Evolutionary conservation across 331 rosid genomes (phyloP).

Genomic region (Dryas integrifolia): DNA sequence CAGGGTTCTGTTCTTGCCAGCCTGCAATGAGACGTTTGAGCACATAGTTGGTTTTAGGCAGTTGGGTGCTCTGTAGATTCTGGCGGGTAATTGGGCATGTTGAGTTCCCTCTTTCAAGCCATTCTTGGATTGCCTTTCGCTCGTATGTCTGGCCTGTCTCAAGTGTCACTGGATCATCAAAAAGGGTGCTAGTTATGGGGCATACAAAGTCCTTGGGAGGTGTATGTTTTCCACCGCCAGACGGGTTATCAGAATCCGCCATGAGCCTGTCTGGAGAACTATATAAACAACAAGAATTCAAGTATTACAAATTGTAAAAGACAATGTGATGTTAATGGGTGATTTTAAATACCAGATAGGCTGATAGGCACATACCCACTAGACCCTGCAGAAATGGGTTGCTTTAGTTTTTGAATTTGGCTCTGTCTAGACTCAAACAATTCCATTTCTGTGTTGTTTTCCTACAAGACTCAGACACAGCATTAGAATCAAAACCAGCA

Average conservation of each 20-base stretch:
- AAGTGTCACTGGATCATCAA: slow-evolving; percentile 92
- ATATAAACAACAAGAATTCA: slow-evolving; percentile 35
- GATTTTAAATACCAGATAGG: neutral
- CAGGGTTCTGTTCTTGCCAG: slow-evolving; percentile 71
- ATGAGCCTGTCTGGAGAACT: slow-evolving; percentile 45
- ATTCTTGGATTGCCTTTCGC: slow-evolving; percentile 81
- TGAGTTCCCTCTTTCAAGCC: slow-evolving; percentile 77
- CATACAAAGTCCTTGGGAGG: slow-evolving; percentile 90
- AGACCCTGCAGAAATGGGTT: slow-evolving; percentile 41
- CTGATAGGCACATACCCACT: slow-evolving; percentile 40
- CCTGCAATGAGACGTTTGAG: slow-evolving; percentile 81
- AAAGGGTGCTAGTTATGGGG: slow-evolving; percentile 78
- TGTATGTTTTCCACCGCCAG: slow-evolving; percentile 40
- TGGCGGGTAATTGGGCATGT: slow-evolving; percentile 92
- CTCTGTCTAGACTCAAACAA: slow-evolving; percentile 42
- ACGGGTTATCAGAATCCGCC: slow-evolving; percentile 43
- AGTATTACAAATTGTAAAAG: slow-evolving; percentile 25
- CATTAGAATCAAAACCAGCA: slow-evolving; percentile 24
- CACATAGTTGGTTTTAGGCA: slow-evolving; percentile 91
- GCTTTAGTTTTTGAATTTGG: slow-evolving; percentile 43
- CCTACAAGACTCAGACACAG: slow-evolving; percentile 45
- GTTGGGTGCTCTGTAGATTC: slow-evolving; percentile 62
- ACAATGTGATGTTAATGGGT: slow-evolving; percentile 3
- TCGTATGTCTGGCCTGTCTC: slow-evolving; percentile 95
- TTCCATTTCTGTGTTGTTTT: slow-evolving; percentile 41